Conservation (phyloP, 1,139 yeast species). For the Nematodospora anomalae region DNA sequence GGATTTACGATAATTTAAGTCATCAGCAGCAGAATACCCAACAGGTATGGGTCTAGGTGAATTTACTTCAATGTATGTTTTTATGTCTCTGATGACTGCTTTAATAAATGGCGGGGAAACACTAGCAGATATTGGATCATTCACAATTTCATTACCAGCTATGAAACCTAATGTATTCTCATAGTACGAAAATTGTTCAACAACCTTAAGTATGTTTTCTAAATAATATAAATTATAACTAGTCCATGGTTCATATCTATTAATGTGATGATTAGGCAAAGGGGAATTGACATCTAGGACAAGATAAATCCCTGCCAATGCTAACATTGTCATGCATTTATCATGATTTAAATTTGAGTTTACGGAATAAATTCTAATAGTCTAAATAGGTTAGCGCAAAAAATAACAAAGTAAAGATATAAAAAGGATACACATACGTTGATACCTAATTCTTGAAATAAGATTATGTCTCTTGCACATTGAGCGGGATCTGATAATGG, state of each 20-base stretch:
- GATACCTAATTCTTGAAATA: conserved; percentile 75
- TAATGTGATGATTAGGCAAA: conserved; percentile 68
- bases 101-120: conserved; percentile 71
- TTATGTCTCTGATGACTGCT: conserved; percentile 78
- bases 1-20: conserved; percentile 68
- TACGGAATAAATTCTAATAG: conserved; percentile 83
- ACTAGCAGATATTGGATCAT: conserved; percentile 74
- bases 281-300: conserved; percentile 93
- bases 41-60: conserved; percentile 75
- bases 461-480: conserved; percentile 73
- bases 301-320: conserved; percentile 87
- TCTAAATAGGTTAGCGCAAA: conserved; percentile 46
- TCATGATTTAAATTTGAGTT: conserved; percentile 85
- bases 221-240: conserved; percentile 70
- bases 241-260: conserved; percentile 87
- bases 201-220: conserved; percentile 73
- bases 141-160: conserved; percentile 91
- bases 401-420: conserved; percentile 10
- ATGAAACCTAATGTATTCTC: conserved; percentile 90
- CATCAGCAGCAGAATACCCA: conserved; percentile 96
- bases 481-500: conserved; percentile 69
- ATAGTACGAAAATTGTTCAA: conserved; percentile 80
- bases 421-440: conserved; percentile 46
- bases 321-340: conserved; percentile 86
- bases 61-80: conserved; percentile 60